Evolutionary conservation across 768 basidiomycete species (phyloP), one percentile per base, ranked within the genome.

Genomic region (Kwoniella shandongensis): DNA sequence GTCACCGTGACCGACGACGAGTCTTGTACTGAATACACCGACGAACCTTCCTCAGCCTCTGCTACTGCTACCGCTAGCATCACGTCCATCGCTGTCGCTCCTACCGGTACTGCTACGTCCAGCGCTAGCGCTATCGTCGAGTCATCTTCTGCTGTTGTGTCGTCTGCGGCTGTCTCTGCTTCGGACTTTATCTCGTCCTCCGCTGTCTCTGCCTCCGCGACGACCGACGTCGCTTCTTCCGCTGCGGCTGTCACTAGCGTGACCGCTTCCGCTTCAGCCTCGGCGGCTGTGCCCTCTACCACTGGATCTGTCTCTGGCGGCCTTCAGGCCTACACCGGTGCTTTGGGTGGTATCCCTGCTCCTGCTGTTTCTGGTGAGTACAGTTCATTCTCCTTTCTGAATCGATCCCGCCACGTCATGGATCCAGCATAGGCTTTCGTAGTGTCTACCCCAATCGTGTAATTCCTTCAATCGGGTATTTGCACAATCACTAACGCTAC

Each of bases 321-420:
- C 44, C 49, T 68, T 1, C 66, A 68, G 54, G 54, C 59, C 15
- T 68, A 57, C 63, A 62, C 44, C 6, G 66, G 66, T 39, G 61
- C 63, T 36, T 38, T 65, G 18, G 66, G 59, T 25, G 59, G 57
- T 15, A 44, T 59, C 13, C 29, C 59, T n/a, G 63, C 61, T 44
- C 63, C 66, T 4, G 59, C 66, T 18, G 66, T 68, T 4, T 60
- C 59, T 15, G 47, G 66, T 62, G 22, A 41, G 62, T 57, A n/a
- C n/a, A n/a, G n/a, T n/a, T 18, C 4, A 15, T 27, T 42, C 20
- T 44, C 13, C 10, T 10, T 44, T 44, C 12, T 10, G 10, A 10
- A 22, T 12, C 42, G 42, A 8, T 22, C 10, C 20, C 20, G 10
- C 20, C 20, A 10, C 42, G 11, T 12, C 42, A 10, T 22, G 11